Percentiles rank a stretch among this genome's conserved stretches.
Evolutionary conservation across 2,329 filamentous ascomycete species (phyloP).

Genomic region (Arachnomyces sp.): DNA sequence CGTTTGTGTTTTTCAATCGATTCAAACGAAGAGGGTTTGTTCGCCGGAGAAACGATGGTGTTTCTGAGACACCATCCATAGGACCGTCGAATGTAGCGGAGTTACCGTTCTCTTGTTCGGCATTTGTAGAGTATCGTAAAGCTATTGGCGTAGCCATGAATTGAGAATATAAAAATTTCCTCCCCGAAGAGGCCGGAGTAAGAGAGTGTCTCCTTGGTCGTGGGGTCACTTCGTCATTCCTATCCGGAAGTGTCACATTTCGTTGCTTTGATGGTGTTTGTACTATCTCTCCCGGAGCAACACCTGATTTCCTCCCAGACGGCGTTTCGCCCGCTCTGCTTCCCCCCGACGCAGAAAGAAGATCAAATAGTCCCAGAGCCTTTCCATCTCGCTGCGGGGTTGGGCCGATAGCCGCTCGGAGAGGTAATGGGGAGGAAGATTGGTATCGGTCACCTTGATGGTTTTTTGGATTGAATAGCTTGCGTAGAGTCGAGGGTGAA

Average conservation of each 20-base stretch:
- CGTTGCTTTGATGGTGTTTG: slow-evolving; percentile 24
- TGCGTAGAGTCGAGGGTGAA: slow-evolving; percentile 32
- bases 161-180: slow-evolving; percentile 37
- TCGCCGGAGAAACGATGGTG: slow-evolving; percentile 33
- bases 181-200: slow-evolving; percentile 38
- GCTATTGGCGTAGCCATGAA: slow-evolving; percentile 41
- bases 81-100: slow-evolving; percentile 7
- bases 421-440: slow-evolving; percentile 23
- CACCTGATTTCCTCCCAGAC: slow-evolving; percentile 14
- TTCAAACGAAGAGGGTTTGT: slow-evolving; percentile 26
- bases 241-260: slow-evolving; percentile 20
- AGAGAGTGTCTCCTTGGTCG: slow-evolving; percentile 12
- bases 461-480: slow-evolving; percentile 29
- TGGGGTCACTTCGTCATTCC: slow-evolving; percentile 6
- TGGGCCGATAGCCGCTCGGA: slow-evolving; percentile 38
- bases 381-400: slow-evolving; percentile 44
- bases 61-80: slow-evolving; percentile 23
- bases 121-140: slow-evolving; percentile 34
- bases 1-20: slow-evolving; percentile 11
- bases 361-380: slow-evolving; percentile 41
- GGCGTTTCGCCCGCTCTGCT: slow-evolving; percentile 23
- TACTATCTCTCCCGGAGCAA: slow-evolving; percentile 2
- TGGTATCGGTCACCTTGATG: slow-evolving; percentile 17
- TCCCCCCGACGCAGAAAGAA: slow-evolving; percentile 35
- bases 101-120: slow-evolving; percentile 20